A percentile compares a stretch with the other conserved stretches of the same genome.
phyloP scores from a whole-genome alignment of 768 basidiomycete species.

The Agrocybe chaxingu region DNA sequence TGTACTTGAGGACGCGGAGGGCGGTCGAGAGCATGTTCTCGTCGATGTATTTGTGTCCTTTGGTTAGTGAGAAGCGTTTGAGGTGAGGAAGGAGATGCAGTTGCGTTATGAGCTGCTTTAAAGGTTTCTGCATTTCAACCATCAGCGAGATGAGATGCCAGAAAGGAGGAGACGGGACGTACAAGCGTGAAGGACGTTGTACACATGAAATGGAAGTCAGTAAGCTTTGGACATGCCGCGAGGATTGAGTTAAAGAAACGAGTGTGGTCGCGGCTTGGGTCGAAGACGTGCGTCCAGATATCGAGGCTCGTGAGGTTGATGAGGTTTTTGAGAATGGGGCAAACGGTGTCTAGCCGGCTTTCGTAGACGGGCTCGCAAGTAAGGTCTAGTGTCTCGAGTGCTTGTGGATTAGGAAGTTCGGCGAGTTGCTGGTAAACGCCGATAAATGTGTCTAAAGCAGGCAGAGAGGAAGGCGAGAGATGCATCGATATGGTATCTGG shows the following conservation, averaged over 20 bases:
- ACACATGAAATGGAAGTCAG: constrained; percentile 51
- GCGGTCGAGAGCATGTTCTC: constrained; percentile 44
- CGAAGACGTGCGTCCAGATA: constrained; percentile 44
- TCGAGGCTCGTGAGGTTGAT: constrained; percentile 38
- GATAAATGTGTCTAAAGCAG: constrained; percentile 37
- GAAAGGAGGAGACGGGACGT: constrained; percentile 12
- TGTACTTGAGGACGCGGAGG: constrained; percentile 30
- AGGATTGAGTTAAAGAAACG: constrained; percentile 34
- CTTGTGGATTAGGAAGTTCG: constrained; percentile 30
- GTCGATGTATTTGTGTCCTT: constrained; percentile 44
- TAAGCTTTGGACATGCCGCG: constrained; percentile 32
- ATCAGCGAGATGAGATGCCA: background rate
- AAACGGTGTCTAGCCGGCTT: constrained; percentile 28
- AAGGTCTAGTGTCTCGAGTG: constrained; percentile 40
- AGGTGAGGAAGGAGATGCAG: constrained; percentile 37
- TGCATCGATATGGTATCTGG: constrained; percentile 34
- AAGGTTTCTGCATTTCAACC: constrained; percentile 31
- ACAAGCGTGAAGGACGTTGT: constrained; percentile 43
- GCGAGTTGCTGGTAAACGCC: constrained; percentile 47
- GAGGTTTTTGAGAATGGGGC: constrained; percentile 30
- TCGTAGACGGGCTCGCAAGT: constrained; percentile 48
- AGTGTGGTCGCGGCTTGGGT: constrained; percentile 29
- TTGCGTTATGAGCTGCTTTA: constrained; percentile 36
- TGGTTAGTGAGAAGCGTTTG: constrained; percentile 44
- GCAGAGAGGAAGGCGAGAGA: constrained; percentile 24